Conservation (phyloP, 768 basidiomycete species). For the Heimioporus sp. region DNA sequence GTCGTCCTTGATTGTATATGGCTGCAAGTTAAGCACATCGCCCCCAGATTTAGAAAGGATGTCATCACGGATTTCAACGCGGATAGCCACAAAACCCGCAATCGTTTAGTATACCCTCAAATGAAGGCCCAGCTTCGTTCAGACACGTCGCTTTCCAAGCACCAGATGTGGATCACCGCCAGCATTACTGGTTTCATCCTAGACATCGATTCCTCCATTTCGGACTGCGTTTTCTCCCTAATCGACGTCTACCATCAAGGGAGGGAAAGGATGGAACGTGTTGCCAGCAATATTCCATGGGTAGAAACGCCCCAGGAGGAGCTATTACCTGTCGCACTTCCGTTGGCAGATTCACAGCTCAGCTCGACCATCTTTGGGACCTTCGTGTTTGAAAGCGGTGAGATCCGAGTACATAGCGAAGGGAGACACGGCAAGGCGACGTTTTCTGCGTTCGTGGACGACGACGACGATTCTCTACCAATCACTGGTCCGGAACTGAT, state of each 20-base stretch:
- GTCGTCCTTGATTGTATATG: constrained; percentile 15
- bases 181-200: constrained; percentile 82
- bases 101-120: constrained; percentile 75
- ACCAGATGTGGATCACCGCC: constrained; percentile 60
- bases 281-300: constrained; percentile 56
- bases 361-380: constrained; percentile 64
- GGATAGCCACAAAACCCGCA: constrained; percentile 63
- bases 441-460: constrained; percentile 38
- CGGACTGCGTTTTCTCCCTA: constrained; percentile 76
- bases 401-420: constrained; percentile 68
- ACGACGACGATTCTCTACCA: constrained; percentile 52
- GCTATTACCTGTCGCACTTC: constrained; percentile 1
- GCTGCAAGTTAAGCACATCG: constrained; percentile 1
- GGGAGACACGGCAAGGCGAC: constrained; percentile 39
- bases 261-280: constrained; percentile 68
- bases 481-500: constrained; percentile 56
- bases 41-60: constrained; percentile 73
- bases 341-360: constrained; percentile 27
- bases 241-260: constrained; percentile 84
- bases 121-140: constrained; percentile 75
- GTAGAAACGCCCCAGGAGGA: constrained; percentile 10
- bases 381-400: constrained; percentile 81
- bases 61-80: constrained; percentile 66
- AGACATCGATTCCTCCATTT: constrained; percentile 79
- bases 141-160: constrained; percentile 44